These are phyloP conservation scores for Wickerhamomyces alni DNA, from an alignment of 805 yeast species.

Conservation along the genomic window DNA sequence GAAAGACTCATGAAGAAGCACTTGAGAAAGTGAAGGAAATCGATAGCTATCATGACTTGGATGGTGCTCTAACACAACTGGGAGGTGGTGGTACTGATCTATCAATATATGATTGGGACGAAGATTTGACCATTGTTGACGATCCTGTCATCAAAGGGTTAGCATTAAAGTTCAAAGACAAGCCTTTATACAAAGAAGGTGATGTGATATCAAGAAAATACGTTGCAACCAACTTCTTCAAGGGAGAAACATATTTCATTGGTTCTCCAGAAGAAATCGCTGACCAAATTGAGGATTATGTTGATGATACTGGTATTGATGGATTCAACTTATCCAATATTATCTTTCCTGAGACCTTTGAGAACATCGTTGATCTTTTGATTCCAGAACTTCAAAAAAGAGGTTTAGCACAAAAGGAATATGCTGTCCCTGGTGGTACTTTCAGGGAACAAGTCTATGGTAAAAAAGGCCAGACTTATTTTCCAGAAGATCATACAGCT, in stretches of 20 bases:
- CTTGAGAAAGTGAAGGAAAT: conserved; percentile 24
- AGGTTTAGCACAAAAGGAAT: conserved; percentile 31
- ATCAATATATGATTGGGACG: conserved; percentile 26
- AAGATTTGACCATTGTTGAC: conserved; percentile 25
- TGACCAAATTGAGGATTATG: conserved; percentile 33
- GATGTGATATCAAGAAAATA: conserved; percentile 8
- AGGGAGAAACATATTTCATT: conserved; percentile 12
- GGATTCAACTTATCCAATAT: conserved; percentile 35
- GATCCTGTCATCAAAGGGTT: conserved; percentile 23
- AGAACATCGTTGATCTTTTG: conserved; percentile 28
- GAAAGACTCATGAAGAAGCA: conserved; percentile 32
- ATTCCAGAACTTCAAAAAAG: conserved; percentile 29
- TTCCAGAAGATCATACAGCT: conserved; percentile 10
- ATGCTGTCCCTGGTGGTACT: conserved; percentile 25
- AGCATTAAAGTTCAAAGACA: conserved; percentile 23
- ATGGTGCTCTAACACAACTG: conserved; percentile 33
- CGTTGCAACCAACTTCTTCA: conserved; percentile 18
- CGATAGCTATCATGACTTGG: conserved; percentile 23
- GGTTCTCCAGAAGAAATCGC: conserved; percentile 33
- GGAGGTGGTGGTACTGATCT: conserved; percentile 36
- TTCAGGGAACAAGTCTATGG: conserved; percentile 25
- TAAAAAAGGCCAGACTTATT: conserved; percentile 9
- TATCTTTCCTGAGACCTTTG: conserved; percentile 30
- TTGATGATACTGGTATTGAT: conserved; percentile 31
- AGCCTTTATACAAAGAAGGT: conserved; percentile 14